Evolutionary conservation across 768 basidiomycete species (phyloP), one percentile per base, ranked within the genome.

Genomic region (Boletellus emodensis): DNA sequence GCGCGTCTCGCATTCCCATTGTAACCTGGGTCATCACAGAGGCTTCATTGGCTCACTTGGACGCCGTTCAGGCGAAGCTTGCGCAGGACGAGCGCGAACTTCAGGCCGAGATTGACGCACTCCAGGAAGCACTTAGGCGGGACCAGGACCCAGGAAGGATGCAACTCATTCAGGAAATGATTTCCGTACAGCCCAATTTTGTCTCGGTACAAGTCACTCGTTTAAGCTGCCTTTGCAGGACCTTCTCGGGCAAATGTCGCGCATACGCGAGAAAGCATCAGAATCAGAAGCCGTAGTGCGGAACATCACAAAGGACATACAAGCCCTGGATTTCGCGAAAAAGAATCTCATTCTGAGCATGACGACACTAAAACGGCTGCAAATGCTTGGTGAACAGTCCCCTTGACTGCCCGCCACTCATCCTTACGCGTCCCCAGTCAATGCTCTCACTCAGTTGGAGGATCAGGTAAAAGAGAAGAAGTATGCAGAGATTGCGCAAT

Each of bases 241-340:
- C 62, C 77, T 98, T 14, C 78, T 98, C 42, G 85, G 87, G 24
- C 95, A 98, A 72, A 95, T 97, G 83, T 94, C 88, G 34, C 87
- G 88, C 49, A 96, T 98, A 57, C 82, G 93, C 39, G 94, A 97
- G 70, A 97, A 97, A 64, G 94, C 95, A 0, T 90, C 92, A 1
- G 96, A 99, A 65, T 94, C 92, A 3, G 96, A 98, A 61, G 93
- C 93, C 2, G 91, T 98, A 42, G 96, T 98, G 22, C 80, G 88
- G 46, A 84, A 91, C 58, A 96, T 98, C 57, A 99, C 96, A 2
- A 87, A 90, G 57, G 96, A 99, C 68, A 98, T 99, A 42, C 94
- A 97, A 65, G 81, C 87, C 5, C 76, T 99, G 30, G 96, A 98
- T 66, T 72, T 89, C 33, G 94, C 92, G 15, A 97, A 98, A 79